A percentile compares a stretch with the other conserved stretches of the same genome.
Evolutionary conservation across 345 rosid species (phyloP).

Genomic region (Citrus australasica): DNA sequence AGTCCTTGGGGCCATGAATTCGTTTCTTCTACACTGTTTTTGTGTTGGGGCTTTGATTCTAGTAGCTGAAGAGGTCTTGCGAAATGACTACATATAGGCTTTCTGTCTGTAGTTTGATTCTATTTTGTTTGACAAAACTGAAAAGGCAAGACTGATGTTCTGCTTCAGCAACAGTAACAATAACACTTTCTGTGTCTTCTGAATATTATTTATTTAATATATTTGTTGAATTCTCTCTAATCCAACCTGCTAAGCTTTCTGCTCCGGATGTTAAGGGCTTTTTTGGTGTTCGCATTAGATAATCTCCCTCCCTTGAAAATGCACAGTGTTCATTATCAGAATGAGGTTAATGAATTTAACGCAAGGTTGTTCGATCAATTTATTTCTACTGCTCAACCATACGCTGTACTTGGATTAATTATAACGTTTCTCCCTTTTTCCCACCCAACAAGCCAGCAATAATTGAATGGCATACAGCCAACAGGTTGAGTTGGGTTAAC

Average conservation of each 20-base stretch:
- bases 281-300: too few species aligned
- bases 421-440: too few species aligned
- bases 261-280: too few species aligned
- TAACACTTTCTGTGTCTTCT: background rate
- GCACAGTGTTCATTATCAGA: background rate
- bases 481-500: too few species aligned
- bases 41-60: background rate
- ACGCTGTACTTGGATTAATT: too few species aligned
- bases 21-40: background rate
- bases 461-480: too few species aligned
- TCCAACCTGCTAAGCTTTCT: too few species aligned
- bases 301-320: too few species aligned
- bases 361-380: too few species aligned
- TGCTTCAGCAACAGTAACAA: background rate
- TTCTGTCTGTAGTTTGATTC: background rate
- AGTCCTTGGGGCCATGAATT: background rate
- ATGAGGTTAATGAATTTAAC: too few species aligned
- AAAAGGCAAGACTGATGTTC: background rate
- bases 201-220: background rate
- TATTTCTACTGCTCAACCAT: too few species aligned
- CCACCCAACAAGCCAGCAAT: too few species aligned
- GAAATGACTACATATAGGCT: background rate
- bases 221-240: background rate
- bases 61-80: background rate
- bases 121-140: background rate